Evolutionary conservation across 306 rosid genomes (phyloP), one percentile per base, ranked within the genome.

Genomic region (Arachis stenosperma): DNA sequence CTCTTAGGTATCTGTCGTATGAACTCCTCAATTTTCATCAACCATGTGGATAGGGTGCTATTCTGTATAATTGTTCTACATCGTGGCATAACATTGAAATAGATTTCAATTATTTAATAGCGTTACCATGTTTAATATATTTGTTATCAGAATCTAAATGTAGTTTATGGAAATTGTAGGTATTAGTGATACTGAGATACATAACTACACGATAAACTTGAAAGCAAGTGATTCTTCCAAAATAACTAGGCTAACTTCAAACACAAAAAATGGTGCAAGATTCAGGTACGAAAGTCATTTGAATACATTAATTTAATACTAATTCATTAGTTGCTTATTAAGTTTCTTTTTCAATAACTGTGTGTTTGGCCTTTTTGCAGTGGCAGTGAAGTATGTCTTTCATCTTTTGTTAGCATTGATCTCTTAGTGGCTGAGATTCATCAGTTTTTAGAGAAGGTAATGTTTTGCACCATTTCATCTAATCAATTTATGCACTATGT

Each of bases 361-460:
- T n/a, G 61, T 48, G 51, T 39, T 81, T 8, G 10, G 56, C 71
- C 52, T 75, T 43, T 74, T 78, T 68, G 9, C 90, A 93, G 98
- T 80, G 98, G 98, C 46, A 90, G 91, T 42, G 97, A 93, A 89
- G 90, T 89, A 15, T 76, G 87, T 51, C 59, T 93, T 17, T 85
- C 81, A 43, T 77, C 82, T 69, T 52, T 27, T 6, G 77, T 80
- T 85, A 82, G 74, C 64, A 56, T 81, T 51, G 91, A 91, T 62
- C 82, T 81, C 73, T 84, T 91, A 73, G 68, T 81, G 80, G 87
- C 76, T 44, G 89, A 84, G 78, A 79, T 91, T 69, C 82, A 57
- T 73, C 43, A 75, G 71, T 83, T 89, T 73, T 69, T 91, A 69
- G 91, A 81, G 83, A 89, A 93, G 93, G 98, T 90, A 59, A 59